These are phyloP conservation scores for Saxophila tyrrhenica DNA, from an alignment of 495 filamentous ascomycete species.

Conservation along the genomic window DNA sequence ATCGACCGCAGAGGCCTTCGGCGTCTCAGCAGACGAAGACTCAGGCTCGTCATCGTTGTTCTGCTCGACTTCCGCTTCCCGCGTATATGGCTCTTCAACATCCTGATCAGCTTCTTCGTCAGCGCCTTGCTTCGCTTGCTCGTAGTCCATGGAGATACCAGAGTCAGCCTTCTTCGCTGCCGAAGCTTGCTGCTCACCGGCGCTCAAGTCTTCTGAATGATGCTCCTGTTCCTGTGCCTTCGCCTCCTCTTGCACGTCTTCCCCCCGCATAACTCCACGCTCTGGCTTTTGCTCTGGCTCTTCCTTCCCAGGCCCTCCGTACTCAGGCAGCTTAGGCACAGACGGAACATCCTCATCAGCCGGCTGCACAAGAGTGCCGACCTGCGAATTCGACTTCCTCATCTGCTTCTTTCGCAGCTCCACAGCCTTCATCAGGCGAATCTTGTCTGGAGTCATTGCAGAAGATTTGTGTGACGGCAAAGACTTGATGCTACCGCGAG, in stretches of 20 bases:
- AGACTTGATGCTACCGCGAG: constrained; percentile 38
- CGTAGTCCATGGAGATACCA: constrained; percentile 18
- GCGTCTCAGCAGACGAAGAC: background rate
- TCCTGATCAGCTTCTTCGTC: background rate
- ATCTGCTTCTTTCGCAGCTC: constrained; percentile 69
- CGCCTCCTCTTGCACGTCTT: background rate
- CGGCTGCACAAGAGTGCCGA: constrained; percentile 4
- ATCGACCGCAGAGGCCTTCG: too few relatives aligned
- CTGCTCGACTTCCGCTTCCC: background rate
- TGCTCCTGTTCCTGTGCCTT: background rate
- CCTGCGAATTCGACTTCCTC: constrained; percentile 17
- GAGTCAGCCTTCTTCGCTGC: constrained; percentile 18
- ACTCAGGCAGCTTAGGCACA: constrained; percentile 3
- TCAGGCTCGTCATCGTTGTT: background rate
- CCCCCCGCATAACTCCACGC: too few relatives aligned
- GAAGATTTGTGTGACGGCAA: constrained; percentile 42
- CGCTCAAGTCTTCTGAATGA: background rate
- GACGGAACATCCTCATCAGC: constrained; percentile 11
- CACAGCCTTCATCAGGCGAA: constrained; percentile 84
- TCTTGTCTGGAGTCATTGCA: constrained; percentile 76
- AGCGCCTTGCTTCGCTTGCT: background rate
- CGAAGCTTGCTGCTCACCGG: background rate
- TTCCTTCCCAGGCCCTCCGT: background rate
- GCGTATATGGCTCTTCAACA: background rate
- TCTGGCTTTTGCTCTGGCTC: background rate